Conservation (phyloP, 2,329 filamentous ascomycete species). For the Beauveria sp. region DNA sequence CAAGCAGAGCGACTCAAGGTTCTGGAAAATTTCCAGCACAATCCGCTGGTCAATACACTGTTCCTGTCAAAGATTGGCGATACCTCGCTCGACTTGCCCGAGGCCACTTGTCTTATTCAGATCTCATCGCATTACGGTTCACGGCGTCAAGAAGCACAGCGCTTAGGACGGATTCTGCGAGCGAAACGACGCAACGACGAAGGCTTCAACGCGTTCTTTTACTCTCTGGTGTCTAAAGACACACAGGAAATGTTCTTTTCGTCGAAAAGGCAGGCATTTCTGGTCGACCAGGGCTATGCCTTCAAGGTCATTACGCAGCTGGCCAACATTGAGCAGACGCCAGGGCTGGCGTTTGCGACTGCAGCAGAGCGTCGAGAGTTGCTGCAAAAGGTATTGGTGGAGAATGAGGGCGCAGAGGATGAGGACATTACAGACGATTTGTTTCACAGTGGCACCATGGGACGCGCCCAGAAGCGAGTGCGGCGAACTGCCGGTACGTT, state of each 20-base stretch:
- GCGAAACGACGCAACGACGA: slow-evolving; percentile 96
- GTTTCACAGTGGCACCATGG: slow-evolving; percentile 36
- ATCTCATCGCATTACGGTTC: slow-evolving; percentile 98
- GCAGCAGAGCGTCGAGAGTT: slow-evolving; percentile 76
- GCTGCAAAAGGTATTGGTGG: slow-evolving; percentile 79
- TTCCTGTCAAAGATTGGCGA: slow-evolving; percentile 98
- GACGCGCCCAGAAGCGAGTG: slow-evolving; percentile 49
- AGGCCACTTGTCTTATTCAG: slow-evolving; percentile 93
- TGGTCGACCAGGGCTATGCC: slow-evolving; percentile 95
- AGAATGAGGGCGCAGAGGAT: slow-evolving; percentile 69
- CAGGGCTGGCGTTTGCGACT: slow-evolving; percentile 71
- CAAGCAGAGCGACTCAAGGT: slow-evolving; percentile 81
- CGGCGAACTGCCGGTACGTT: slow-evolving; percentile 78
- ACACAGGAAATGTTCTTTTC: slow-evolving; percentile 98
- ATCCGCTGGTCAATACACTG: slow-evolving; percentile 80
- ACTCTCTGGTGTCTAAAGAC: slow-evolving; percentile 93
- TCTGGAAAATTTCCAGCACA: slow-evolving; percentile 91
- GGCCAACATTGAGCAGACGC: slow-evolving; percentile 79
- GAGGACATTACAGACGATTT: slow-evolving; percentile 52
- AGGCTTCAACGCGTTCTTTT: slow-evolving; percentile 98
- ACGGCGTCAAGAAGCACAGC: slow-evolving; percentile 90
- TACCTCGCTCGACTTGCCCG: slow-evolving; percentile 92
- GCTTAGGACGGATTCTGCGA: slow-evolving; percentile 84
- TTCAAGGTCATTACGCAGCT: slow-evolving; percentile 98
- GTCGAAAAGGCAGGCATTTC: slow-evolving; percentile 89